phyloP scores from a whole-genome alignment of 2,329 filamentous ascomycete species.

The Atkinsonella texensis region DNA sequence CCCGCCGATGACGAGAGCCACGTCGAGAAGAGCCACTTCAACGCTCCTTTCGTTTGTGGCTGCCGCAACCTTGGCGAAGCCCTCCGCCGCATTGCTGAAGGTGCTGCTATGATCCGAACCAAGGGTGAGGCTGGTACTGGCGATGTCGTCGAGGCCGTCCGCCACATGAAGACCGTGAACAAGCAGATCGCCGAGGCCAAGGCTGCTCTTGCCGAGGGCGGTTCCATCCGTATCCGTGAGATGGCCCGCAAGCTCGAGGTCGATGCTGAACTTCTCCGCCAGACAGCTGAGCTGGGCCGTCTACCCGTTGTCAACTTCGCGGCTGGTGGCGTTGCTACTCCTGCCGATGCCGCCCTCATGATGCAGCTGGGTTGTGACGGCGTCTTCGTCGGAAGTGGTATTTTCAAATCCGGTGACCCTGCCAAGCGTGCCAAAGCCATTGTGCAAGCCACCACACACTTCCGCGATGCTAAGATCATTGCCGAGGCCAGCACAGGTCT shows the following conservation, averaged over 20 bases:
- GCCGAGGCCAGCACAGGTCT: conserved; percentile 79
- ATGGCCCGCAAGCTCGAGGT: conserved; percentile 72
- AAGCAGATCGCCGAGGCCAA: conserved; percentile 70
- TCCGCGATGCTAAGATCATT: conserved; percentile 69
- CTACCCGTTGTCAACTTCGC: conserved; percentile 97
- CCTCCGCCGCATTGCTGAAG: conserved; percentile 78
- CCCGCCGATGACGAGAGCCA: conserved; percentile 85
- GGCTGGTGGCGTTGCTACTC: conserved; percentile 97
- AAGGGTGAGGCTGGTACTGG: conserved; percentile 97
- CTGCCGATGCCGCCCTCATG: conserved; percentile 89
- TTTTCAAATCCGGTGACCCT: conserved; percentile 93
- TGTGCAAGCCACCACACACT: conserved; percentile 88
- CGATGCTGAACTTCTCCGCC: conserved; percentile 66
- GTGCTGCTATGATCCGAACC: conserved; percentile 96
- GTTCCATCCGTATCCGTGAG: conserved; percentile 45
- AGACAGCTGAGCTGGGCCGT: conserved; percentile 77
- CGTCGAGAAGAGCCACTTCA: conserved; percentile 77
- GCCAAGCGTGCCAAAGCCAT: conserved; percentile 86
- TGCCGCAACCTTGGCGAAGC: conserved; percentile 93
- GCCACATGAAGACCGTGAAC: conserved; percentile 88
- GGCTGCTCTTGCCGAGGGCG: conserved; percentile 50
- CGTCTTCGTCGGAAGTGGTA: conserved; percentile 92
- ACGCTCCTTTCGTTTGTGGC: conserved; percentile 87
- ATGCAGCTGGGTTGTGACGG: conserved; percentile 98
- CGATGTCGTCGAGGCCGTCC: conserved; percentile 91